Conservation (phyloP, 2,329 filamentous ascomycete genomes). For the Leptographium flavum region DNA sequence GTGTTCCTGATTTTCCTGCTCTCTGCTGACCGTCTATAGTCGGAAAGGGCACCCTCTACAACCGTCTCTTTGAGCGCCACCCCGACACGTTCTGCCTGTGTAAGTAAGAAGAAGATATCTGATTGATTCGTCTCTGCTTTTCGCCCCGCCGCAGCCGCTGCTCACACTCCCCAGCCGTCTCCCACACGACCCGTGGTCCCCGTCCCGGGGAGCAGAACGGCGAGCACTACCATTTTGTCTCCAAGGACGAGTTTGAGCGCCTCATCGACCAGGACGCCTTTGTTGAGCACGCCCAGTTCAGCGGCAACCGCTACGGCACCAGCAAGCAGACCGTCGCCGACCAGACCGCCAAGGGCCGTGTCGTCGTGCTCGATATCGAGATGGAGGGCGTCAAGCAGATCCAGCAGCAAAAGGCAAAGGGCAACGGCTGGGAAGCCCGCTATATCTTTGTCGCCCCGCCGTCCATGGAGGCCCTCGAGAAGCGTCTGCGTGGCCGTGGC, state of each 20-base stretch:
- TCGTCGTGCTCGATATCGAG: slow-evolving; percentile 87
- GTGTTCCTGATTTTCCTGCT: too few relatives aligned
- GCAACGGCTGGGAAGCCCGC: slow-evolving; percentile 56
- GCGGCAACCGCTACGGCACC: slow-evolving; percentile 78
- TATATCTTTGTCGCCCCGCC: slow-evolving; percentile 82
- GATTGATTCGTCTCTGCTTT: slow-evolving; percentile 3
- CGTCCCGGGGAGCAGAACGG: slow-evolving; percentile 63
- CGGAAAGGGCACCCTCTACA: slow-evolving; percentile 70
- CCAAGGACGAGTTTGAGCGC: slow-evolving; percentile 49
- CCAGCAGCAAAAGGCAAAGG: slow-evolving; percentile 7
- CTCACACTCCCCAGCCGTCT: slow-evolving; percentile 25
- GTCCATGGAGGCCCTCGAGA: slow-evolving; percentile 57
- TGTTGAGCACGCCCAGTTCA: slow-evolving; percentile 74
- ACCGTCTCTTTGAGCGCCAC: slow-evolving; percentile 44
- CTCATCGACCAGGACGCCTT: slow-evolving; percentile 59
- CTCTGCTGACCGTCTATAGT: slow-evolving; percentile 29
- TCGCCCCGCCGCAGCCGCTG: background rate
- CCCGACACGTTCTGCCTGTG: slow-evolving; percentile 11
- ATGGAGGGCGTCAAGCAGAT: slow-evolving; percentile 98
- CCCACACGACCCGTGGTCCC: slow-evolving; percentile 69
- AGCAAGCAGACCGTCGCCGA: slow-evolving; percentile 51
- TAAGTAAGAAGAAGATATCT: slow-evolving; percentile 1
- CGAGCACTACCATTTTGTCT: slow-evolving; percentile 68
- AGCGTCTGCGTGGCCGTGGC: slow-evolving; percentile 56
- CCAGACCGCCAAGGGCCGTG: slow-evolving; percentile 53